Percentiles rank a stretch among this genome's conserved stretches.
Evolutionary conservation across 371 early-diverging fungal species (phyloP).

Genomic region (Mucor racemosus): DNA sequence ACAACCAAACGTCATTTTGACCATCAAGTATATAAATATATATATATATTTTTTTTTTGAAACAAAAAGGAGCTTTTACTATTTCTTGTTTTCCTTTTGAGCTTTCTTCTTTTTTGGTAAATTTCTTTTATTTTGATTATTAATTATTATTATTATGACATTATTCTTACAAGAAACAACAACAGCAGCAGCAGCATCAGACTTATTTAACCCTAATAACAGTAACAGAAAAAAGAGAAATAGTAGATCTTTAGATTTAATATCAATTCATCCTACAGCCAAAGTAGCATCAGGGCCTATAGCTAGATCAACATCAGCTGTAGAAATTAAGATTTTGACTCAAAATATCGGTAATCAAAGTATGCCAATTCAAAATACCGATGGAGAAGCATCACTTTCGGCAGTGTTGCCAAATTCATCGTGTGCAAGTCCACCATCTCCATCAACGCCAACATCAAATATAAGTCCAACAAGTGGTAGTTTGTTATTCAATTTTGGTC

Average conservation of each 20-base stretch:
- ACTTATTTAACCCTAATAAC: no score
- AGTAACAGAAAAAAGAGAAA: conserved; percentile 27
- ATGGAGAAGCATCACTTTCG: conserved; percentile 22
- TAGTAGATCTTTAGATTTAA: conserved; percentile 44
- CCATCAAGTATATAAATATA: neutral
- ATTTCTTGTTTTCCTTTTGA: neutral
- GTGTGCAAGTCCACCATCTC: neutral
- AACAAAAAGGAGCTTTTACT: neutral
- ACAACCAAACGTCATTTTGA: conserved; percentile 9
- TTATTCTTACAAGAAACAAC: conserved; percentile 26
- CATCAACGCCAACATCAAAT: conserved; percentile 1
- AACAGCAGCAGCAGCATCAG: neutral
- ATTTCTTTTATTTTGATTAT: neutral
- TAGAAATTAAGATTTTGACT: conserved; percentile 13
- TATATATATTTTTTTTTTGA: neutral
- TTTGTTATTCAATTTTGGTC: conserved; percentile 29
- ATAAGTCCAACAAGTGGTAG: conserved; percentile 19
- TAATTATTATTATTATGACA: conserved; percentile 16
- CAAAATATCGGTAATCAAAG: conserved; percentile 6
- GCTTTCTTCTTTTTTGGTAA: neutral
- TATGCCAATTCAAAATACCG: conserved; percentile 12
- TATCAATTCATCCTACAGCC: conserved; percentile 5
- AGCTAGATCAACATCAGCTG: conserved; percentile 33
- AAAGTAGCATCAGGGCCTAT: conserved; percentile 6
- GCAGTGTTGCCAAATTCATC: conserved; percentile 25